Conservation (phyloP, 192 early-diverging fungal genomes). For the Anaeromyces robustus region DNA sequence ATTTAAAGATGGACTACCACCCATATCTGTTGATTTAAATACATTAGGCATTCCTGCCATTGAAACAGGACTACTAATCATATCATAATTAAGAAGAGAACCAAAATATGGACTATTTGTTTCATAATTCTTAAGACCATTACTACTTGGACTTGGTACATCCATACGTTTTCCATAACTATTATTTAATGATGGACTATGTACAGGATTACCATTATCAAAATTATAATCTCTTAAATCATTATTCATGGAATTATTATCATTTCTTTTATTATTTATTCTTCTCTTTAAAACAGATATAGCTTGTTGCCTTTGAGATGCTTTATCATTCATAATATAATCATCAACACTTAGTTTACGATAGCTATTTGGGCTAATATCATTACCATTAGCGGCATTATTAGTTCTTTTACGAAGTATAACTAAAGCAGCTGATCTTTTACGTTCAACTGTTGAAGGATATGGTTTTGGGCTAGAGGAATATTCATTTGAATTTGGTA, state of each 20-base stretch:
- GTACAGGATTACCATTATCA: too few species aligned
- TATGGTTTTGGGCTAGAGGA: neutral
- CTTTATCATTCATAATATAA: neutral
- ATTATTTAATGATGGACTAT: neutral
- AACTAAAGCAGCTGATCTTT: neutral
- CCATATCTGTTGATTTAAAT: neutral
- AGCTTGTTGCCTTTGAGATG: neutral
- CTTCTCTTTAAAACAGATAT: neutral
- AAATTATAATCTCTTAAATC: neutral
- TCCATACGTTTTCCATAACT: neutral
- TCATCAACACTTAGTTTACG: neutral
- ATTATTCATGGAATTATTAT: neutral
- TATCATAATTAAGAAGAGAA: neutral
- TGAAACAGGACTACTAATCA: neutral
- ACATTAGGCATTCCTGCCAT: neutral
- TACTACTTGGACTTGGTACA: neutral
- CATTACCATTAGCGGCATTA: neutral
- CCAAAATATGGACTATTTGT: neutral
- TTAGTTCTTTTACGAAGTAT: neutral
- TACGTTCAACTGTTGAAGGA: neutral
- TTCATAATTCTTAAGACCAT: neutral
- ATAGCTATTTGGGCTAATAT: neutral
- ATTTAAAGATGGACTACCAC: neutral
- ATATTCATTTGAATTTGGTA: neutral
- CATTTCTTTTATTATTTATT: neutral